Conservation (phyloP, 2,329 filamentous ascomycete genomes). For the Lasiodiplodia citricola region DNA sequence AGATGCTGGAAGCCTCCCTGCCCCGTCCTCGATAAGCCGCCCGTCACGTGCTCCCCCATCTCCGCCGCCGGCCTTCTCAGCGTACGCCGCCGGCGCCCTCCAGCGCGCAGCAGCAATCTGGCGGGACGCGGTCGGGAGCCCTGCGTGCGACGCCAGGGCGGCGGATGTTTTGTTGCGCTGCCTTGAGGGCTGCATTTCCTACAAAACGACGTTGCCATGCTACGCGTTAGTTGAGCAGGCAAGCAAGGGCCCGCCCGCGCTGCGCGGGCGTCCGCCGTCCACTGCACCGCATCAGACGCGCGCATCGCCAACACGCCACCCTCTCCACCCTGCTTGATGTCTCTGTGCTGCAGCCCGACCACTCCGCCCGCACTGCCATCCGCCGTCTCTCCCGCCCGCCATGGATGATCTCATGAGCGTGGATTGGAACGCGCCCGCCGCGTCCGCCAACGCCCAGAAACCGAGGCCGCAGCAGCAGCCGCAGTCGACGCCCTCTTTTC, state of each 20-base stretch:
- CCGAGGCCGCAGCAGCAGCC: conserved; percentile 36
- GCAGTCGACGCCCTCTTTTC: conserved; percentile 34
- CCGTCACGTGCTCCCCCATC: not conserved
- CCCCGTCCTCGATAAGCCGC: not conserved
- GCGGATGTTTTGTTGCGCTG: conserved; percentile 3
- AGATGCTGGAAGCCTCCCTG: not conserved
- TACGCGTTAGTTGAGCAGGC: not conserved
- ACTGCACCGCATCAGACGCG: not conserved
- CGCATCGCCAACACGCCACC: not conserved
- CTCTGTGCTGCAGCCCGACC: not conserved
- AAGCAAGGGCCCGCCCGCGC: conserved; percentile 4
- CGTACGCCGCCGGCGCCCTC: not conserved
- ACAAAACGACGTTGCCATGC: not conserved
- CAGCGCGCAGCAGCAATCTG: not conserved
- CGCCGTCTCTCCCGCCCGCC: not conserved
- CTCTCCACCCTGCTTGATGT: conserved; percentile 9
- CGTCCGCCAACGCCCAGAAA: conserved; percentile 36
- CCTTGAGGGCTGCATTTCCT: not conserved
- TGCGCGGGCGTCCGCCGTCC: not conserved
- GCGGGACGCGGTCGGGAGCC: not conserved
- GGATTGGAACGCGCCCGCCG: conserved; percentile 49
- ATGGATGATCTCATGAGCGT: conserved; percentile 59
- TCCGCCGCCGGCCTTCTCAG: not conserved
- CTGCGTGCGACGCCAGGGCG: not conserved
- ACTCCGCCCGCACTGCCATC: not conserved